Evolutionary conservation across 192 early-diverging fungal species (phyloP).

Genomic region (Coemansia sp.): DNA sequence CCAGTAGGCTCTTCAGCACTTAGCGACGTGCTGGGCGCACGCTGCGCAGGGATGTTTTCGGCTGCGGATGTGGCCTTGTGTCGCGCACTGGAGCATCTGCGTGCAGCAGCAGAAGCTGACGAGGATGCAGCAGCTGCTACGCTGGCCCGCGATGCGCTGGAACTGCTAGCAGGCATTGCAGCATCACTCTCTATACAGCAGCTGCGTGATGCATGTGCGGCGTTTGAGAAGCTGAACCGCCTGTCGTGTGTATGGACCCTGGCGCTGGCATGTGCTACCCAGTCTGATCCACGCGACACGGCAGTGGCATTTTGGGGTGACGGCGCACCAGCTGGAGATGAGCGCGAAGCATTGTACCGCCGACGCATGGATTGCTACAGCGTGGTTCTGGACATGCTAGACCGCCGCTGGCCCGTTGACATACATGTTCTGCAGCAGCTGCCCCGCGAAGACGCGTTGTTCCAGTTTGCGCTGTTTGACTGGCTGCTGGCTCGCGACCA

Average conservation of each 20-base stretch:
- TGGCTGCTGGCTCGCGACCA: conserved; percentile 59
- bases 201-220: conserved; percentile 52
- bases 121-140: conserved; percentile 49
- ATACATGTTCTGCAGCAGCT: conserved; percentile 29
- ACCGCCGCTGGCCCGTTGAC: conserved; percentile 21
- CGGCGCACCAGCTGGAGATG: conserved; percentile 54
- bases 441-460: conserved; percentile 56
- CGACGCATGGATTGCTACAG: conserved; percentile 48
- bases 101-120: conserved; percentile 49
- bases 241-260: conserved; percentile 52
- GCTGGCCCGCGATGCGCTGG: conserved; percentile 49
- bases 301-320: conserved; percentile 59
- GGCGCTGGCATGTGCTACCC: conserved; percentile 57
- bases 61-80: conserved; percentile 64
- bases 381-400: conserved; percentile 38
- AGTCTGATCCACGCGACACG: conserved; percentile 58
- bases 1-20: conserved; percentile 58
- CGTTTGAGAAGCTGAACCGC: conserved; percentile 54
- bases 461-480: conserved; percentile 66
- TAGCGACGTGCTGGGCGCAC: conserved; percentile 60
- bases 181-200: conserved; percentile 45
- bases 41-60: conserved; percentile 65
- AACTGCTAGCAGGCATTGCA: conserved; percentile 52
- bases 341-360: conserved; percentile 41
- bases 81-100: conserved; percentile 60